Base-by-base conservation (phyloP, 257 asterid species). In the Coffea eugenioides region DNA sequence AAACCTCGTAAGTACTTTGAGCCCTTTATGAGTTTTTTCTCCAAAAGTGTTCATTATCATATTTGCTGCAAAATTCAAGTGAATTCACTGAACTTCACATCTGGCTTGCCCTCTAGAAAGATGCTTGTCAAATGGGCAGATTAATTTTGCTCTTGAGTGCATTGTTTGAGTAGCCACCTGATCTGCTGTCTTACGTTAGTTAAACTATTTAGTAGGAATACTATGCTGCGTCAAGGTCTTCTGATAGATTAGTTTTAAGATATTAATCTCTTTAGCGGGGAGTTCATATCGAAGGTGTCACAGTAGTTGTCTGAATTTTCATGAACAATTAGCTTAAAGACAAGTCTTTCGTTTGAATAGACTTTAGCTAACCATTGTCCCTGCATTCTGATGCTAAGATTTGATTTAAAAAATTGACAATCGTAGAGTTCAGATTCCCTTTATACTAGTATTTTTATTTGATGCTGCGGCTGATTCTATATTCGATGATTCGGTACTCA, bases 1-100 rank as follows among this genome's bases (percentile, higher is more conserved):
- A 83, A 84, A 83, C 75, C 81, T 27, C 77, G 96, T 92, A 78
- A 86, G 88, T 76, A 77, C 14, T 36, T 57, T 61, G 36, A 20
- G 27, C 36, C 59, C 14, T 57, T 8, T 21, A 23, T 41, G 34
- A 56, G 6, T 45, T 59, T 69, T 18, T 69, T 18, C 16, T 14
- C 8, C 51, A 13, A 15, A 39, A 1, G 39, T 21, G 18, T 75
- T 12, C 23, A 12, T 73, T 41, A 41, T 11, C 70, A 41, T 39
- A 49, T 41, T 61, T 68, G 72, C 56, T 62, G 31, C n/a, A 14
- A 21, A 3, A 3, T 54, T 27, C 45, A 15, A 31, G 10, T 68
- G 12, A 1, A 34, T 68, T 15, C 48, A 34, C 5, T 36, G 41
- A 12, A 34, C 43, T 14, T 67, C 71, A 46, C 4, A n/a, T 9